Evolutionary conservation across 139 green algal species (phyloP).

Genomic region (Prasinococcaceae sp.): DNA sequence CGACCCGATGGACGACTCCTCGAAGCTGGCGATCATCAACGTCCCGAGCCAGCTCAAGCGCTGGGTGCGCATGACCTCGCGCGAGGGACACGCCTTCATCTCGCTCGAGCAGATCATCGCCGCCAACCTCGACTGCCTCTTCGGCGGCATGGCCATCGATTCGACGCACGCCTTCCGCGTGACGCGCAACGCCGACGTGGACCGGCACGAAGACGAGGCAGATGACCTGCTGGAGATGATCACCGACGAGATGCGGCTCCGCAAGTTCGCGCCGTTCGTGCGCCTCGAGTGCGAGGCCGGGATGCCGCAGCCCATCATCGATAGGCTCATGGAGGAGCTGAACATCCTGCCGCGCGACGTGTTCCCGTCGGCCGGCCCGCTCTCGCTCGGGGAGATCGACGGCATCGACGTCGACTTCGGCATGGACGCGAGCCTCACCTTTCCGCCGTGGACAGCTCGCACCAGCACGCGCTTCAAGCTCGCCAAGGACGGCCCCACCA

Average conservation of each 20-base stretch:
- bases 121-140: constrained; percentile 33
- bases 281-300: constrained; percentile 32
- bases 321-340: constrained; percentile 21
- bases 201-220: constrained; percentile 42
- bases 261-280: constrained; percentile 43
- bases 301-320: constrained; percentile 24
- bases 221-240: constrained; percentile 53
- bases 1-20: constrained; percentile 15
- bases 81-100: constrained; percentile 19
- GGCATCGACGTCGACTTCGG: constrained; percentile 9
- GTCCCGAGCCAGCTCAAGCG: constrained; percentile 14
- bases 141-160: constrained; percentile 31
- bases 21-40: constrained; percentile 21
- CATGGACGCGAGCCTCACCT: constrained; percentile 13
- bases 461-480: constrained; percentile 9
- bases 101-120: constrained; percentile 34
- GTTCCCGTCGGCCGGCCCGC: constrained; percentile 19
- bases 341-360: constrained; percentile 17
- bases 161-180: constrained; percentile 29
- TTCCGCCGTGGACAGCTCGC: constrained; percentile 13
- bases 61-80: constrained; percentile 2
- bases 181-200: constrained; percentile 41
- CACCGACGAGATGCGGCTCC: constrained; percentile 32
- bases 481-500: not conserved
- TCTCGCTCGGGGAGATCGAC: constrained; percentile 27